phyloP scores from a whole-genome alignment of 2,329 filamentous ascomycete species.

The Tolypocladium guangdongense region DNA sequence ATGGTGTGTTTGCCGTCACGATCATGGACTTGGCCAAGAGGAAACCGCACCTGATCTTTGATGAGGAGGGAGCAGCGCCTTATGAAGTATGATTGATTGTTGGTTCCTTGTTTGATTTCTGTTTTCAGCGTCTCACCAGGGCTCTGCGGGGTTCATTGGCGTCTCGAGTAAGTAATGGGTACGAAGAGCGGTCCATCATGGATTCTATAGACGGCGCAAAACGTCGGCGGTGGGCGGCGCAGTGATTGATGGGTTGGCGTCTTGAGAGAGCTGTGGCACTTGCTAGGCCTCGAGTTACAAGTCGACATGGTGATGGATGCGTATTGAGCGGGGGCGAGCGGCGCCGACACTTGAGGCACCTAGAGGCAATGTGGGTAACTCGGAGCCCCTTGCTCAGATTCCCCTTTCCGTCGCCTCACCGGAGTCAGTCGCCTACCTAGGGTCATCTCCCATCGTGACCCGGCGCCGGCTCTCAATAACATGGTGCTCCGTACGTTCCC shows the following conservation, averaged over 20 bases:
- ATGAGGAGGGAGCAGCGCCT: conserved; percentile 47
- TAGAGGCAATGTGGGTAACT: background rate
- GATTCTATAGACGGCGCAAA: background rate
- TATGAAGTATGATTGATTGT: conserved; percentile 37
- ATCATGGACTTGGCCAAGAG: conserved; percentile 80
- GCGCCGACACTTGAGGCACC: background rate
- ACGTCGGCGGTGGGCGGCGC: background rate
- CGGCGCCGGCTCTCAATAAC: background rate
- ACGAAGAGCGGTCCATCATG: background rate
- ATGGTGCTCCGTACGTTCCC: background rate
- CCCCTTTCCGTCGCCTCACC: background rate
- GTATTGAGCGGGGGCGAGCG: background rate
- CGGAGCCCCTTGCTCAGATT: background rate
- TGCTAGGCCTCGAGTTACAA: background rate
- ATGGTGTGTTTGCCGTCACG: conserved; percentile 88
- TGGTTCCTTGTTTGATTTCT: conserved; percentile 11
- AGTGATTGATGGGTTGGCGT: background rate
- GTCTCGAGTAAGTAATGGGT: background rate
- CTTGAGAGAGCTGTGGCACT: background rate
- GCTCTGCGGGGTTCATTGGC: background rate
- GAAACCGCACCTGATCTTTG: conserved; percentile 82
- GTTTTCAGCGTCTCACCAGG: background rate
- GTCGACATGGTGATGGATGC: background rate
- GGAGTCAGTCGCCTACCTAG: background rate
- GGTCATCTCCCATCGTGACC: background rate